Evolutionary conservation across 192 early-diverging fungal species (phyloP).

Genomic region (Phlyctochytrium planicorne): DNA sequence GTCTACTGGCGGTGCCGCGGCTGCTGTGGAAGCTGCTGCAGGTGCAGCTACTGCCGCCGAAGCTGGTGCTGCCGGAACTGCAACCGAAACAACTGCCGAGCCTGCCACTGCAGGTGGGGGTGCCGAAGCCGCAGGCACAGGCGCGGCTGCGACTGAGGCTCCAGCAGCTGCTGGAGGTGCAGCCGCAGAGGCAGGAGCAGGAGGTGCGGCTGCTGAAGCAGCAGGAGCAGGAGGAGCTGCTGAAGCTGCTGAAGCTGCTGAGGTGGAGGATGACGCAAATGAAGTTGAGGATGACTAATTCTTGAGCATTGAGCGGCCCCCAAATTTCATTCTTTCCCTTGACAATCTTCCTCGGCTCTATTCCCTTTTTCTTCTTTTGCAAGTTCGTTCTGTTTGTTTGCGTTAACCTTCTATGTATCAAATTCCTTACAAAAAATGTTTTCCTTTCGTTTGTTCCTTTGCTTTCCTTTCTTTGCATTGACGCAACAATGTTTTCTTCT

Average conservation of each 20-base stretch:
- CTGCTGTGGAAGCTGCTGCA: background rate
- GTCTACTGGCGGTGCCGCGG: background rate
- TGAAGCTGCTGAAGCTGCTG: background rate
- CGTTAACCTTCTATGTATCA: no score
- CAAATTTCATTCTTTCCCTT: background rate
- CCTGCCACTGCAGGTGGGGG: no score
- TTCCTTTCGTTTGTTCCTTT: no score
- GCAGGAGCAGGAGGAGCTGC: background rate
- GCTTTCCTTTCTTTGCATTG: no score
- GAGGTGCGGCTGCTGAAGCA: background rate
- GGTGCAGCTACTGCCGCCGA: slow-evolving; percentile 1
- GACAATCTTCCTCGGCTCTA: background rate
- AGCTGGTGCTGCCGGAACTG: no score
- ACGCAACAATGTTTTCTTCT: no score
- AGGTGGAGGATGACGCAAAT: background rate
- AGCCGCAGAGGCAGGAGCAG: background rate
- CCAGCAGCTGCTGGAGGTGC: background rate
- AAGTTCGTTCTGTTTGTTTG: no score
- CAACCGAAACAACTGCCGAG: no score
- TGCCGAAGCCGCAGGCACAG: background rate
- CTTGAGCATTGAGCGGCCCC: background rate
- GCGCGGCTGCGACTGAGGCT: background rate
- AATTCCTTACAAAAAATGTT: no score
- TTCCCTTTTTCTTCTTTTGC: no score
- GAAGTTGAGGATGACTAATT: background rate